Conservation (phyloP, 2,329 filamentous ascomycete species). For the Aspergillus sclerotialis region DNA sequence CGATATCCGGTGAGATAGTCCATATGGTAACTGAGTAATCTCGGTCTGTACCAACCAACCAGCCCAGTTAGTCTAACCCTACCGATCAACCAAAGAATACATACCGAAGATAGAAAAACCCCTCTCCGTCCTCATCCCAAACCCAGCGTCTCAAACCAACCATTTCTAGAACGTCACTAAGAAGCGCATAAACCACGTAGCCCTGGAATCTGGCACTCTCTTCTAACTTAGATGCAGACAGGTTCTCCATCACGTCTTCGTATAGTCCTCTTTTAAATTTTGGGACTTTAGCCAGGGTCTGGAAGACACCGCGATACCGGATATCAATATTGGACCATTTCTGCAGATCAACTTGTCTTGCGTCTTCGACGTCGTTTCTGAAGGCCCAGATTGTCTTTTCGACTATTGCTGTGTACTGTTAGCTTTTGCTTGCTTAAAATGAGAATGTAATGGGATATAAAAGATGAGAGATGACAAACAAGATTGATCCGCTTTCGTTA, state of each 20-base stretch:
- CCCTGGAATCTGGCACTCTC: constrained; percentile 10
- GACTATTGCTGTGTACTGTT: constrained; percentile 8
- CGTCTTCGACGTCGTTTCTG: constrained; percentile 9
- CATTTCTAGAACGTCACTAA: constrained; percentile 15
- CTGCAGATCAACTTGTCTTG: constrained; percentile 10
- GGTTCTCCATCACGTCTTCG: constrained; percentile 8
- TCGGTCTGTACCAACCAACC: constrained; percentile 7
- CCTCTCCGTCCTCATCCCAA: constrained; percentile 1
- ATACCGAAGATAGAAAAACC: constrained; percentile 14
- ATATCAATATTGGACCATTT: constrained; percentile 17
- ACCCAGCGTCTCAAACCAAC: constrained; percentile 9
- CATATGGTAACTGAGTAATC: constrained; percentile 7
- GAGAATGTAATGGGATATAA: too few relatives aligned
- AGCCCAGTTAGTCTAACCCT: not conserved
- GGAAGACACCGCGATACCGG: constrained; percentile 18
- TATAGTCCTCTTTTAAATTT: constrained; percentile 13
- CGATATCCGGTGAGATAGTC: constrained; percentile 22
- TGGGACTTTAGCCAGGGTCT: constrained; percentile 15
- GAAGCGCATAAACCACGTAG: constrained; percentile 17
- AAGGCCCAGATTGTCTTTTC: constrained; percentile 18
- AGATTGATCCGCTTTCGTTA: constrained; percentile 12
- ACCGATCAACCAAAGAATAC: constrained; percentile 5
- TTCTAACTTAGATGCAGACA: constrained; percentile 3
- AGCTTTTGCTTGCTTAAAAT: not conserved
- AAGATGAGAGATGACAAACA: constrained; percentile 7